Percentiles rank a stretch among this genome's conserved stretches.
phyloP scores from a whole-genome alignment of 495 filamentous ascomycete genomes.

The Neurospora sp. region DNA sequence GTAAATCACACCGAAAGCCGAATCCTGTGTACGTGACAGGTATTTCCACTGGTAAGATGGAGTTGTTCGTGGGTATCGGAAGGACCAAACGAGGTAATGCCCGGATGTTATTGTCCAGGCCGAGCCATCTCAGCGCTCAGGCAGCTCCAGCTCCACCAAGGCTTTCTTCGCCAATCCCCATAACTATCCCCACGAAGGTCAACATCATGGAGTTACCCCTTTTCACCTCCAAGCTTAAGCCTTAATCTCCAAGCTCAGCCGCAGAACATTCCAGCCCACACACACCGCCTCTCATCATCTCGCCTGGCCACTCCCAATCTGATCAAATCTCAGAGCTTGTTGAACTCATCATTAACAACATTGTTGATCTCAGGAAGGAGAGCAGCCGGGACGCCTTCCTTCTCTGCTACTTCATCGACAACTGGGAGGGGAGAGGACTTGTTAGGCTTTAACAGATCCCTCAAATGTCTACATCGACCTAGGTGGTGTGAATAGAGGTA shows the following conservation, averaged over 20 bases:
- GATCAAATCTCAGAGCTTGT: slow-evolving; percentile 12
- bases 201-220: neutral
- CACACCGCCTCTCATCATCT: neutral
- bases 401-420: slow-evolving; percentile 19
- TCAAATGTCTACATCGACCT: too few relatives aligned
- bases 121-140: neutral
- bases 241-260: neutral
- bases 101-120: neutral
- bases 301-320: neutral
- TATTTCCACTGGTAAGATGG: neutral
- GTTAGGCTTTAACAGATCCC: too few relatives aligned
- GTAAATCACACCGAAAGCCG: neutral
- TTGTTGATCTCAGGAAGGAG: slow-evolving; percentile 23
- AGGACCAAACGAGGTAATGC: neutral
- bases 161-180: neutral
- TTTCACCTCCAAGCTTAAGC: neutral
- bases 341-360: slow-evolving; percentile 24
- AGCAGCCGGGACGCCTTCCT: slow-evolving; percentile 21
- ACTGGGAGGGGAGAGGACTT: slow-evolving; percentile 1
- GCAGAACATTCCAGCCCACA: neutral
- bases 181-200: neutral
- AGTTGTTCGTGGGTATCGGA: neutral
- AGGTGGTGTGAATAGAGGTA: too few relatives aligned
- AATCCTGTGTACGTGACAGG: neutral
- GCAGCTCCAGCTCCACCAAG: neutral